These are phyloP conservation scores for Fraxinus latifolia DNA, from an alignment of 305 asterid species.

Conservation along the genomic window DNA sequence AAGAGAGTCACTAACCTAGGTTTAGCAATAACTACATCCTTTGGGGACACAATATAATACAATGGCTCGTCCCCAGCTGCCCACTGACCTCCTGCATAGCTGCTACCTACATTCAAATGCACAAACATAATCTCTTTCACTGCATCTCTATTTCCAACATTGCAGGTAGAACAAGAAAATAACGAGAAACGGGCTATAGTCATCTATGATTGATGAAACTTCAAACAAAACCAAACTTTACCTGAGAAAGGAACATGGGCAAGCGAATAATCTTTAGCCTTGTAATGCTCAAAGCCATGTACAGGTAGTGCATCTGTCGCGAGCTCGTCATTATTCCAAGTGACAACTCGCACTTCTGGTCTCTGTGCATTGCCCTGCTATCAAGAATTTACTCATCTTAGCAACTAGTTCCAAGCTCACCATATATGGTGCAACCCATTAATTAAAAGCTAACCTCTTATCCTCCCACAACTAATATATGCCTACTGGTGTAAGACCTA, in stretches of 20 bases:
- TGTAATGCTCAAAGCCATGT: constrained; percentile 92
- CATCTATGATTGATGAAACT: background rate
- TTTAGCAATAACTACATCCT: constrained; percentile 96
- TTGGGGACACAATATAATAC: constrained; percentile 90
- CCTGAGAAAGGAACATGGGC: constrained; percentile 99
- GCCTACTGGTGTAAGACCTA: constrained; percentile 15
- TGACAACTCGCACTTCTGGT: constrained; percentile 95
- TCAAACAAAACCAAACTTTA: constrained; percentile 28
- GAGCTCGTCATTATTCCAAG: constrained; percentile 86
- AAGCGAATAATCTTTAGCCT: constrained; percentile 93
- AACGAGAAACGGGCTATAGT: constrained; percentile 1
- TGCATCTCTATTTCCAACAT: constrained; percentile 15
- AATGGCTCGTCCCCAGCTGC: constrained; percentile 98
- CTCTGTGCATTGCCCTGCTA: constrained; percentile 94
- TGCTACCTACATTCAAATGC: constrained; percentile 64
- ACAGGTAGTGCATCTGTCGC: constrained; percentile 97
- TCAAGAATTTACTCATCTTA: constrained; percentile 21
- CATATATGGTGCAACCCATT: constrained; percentile 13
- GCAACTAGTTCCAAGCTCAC: constrained; percentile 22
- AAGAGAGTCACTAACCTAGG: constrained; percentile 67
- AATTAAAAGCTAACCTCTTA: constrained; percentile 11
- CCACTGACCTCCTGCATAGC: constrained; percentile 97
- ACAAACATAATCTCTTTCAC: constrained; percentile 23
- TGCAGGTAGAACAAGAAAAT: constrained; percentile 18
- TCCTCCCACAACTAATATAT: constrained; percentile 10